Conservation (phyloP, 1,284 basidiomycete species). For the Pyrrhoderma lamaoense region DNA sequence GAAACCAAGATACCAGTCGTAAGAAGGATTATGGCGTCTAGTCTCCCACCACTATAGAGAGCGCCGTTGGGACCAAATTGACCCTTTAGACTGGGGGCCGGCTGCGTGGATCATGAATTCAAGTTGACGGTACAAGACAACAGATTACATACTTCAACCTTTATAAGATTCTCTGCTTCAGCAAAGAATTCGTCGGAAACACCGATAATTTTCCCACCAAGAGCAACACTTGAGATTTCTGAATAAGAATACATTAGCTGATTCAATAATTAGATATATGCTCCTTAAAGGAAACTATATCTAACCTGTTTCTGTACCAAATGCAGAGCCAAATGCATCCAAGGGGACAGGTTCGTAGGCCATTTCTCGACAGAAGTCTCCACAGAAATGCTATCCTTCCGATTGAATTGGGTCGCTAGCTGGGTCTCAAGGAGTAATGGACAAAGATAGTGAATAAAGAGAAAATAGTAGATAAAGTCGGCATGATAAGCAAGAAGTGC, state of each 20-base stretch:
- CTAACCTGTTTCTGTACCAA: constrained; percentile 18
- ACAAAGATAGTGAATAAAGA: too few species aligned
- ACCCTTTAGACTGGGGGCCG: constrained; percentile 79
- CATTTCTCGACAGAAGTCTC: constrained; percentile 6
- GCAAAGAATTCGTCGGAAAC: constrained; percentile 98
- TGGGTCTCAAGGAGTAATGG: too few species aligned
- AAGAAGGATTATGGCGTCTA: constrained; percentile 78
- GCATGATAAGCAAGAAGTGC: too few species aligned
- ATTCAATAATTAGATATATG: neutral
- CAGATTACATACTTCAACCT: constrained; percentile 56
- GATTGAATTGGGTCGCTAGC: too few species aligned
- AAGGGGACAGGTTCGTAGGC: constrained; percentile 6
- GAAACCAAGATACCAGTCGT: constrained; percentile 68
- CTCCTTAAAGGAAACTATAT: neutral
- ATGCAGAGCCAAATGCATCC: constrained; percentile 8
- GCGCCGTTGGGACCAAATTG: constrained; percentile 96
- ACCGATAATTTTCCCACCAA: constrained; percentile 71
- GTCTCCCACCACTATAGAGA: constrained; percentile 95
- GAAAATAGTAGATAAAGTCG: too few species aligned
- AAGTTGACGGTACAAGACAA: constrained; percentile 3
- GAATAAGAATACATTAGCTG: neutral
- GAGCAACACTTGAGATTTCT: constrained; percentile 87
- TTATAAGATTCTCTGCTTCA: constrained; percentile 76
- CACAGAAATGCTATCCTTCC: too few species aligned
- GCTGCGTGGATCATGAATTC: constrained; percentile 35